Conservation (phyloP, 1,284 basidiomycete genomes). For the Peniophora sp. region DNA sequence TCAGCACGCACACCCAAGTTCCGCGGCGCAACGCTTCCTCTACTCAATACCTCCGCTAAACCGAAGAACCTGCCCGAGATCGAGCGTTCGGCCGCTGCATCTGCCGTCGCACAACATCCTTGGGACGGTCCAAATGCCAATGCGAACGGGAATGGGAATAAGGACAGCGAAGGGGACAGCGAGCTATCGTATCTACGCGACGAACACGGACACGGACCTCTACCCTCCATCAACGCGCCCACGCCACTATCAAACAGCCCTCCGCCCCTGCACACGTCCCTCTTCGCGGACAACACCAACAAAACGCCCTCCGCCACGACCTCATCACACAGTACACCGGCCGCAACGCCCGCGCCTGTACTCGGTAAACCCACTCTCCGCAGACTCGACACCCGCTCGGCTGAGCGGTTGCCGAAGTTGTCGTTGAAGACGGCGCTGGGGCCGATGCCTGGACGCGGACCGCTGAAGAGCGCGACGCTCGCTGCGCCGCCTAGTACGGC, state of each 20-base stretch:
- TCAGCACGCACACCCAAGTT: slow-evolving; percentile 14
- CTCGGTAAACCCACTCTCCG: slow-evolving; percentile 42
- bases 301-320: slow-evolving; percentile 42
- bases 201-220: no score
- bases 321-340: slow-evolving; percentile 32
- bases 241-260: slow-evolving; percentile 40
- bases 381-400: slow-evolving; percentile 49
- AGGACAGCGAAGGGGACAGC: no score
- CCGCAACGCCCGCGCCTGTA: slow-evolving; percentile 15
- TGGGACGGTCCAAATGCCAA: slow-evolving; percentile 27
- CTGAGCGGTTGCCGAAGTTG: slow-evolving; percentile 37
- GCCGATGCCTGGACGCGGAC: slow-evolving; percentile 26
- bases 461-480: slow-evolving; percentile 49
- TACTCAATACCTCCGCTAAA: slow-evolving; percentile 51
- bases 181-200: no score
- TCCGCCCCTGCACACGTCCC: slow-evolving; percentile 53
- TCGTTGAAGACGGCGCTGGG: slow-evolving; percentile 54
- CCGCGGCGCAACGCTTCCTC: slow-evolving; percentile 47
- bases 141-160: slow-evolving; percentile 10
- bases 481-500: slow-evolving; percentile 36
- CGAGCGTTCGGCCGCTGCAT: slow-evolving; percentile 36
- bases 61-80: slow-evolving; percentile 48
- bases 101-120: slow-evolving; percentile 25
- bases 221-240: no score
- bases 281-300: slow-evolving; percentile 27